Conservation (phyloP, 2,329 filamentous ascomycete species). For the Didymellaceae sp. region DNA sequence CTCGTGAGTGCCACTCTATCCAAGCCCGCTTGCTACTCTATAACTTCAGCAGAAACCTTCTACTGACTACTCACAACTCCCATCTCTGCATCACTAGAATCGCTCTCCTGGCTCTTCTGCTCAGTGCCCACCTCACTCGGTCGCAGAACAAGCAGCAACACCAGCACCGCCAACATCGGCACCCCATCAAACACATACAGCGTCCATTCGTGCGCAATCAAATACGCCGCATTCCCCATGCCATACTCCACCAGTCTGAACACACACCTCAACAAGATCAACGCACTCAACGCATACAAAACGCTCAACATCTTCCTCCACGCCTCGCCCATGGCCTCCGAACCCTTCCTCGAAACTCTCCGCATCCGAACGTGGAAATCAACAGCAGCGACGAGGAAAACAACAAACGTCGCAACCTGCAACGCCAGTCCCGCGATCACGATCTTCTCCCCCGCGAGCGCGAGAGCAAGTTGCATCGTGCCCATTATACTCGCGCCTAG, state of each 20-base stretch:
- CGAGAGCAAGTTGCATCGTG: conserved; percentile 40
- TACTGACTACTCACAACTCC: not conserved
- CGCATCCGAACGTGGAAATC: conserved; percentile 42
- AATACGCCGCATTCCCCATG: conserved; percentile 54
- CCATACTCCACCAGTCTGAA: conserved; percentile 61
- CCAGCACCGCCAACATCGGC: conserved; percentile 54
- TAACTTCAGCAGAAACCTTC: too few relatives aligned
- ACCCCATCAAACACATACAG: conserved; percentile 58
- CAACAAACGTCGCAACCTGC: conserved; percentile 43
- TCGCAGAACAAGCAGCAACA: conserved; percentile 37
- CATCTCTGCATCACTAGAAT: conserved; percentile 2
- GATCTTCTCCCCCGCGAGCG: conserved; percentile 42
- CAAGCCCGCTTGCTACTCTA: too few relatives aligned
- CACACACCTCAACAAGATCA: conserved; percentile 59
- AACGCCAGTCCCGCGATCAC: conserved; percentile 44
- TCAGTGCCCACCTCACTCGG: not conserved
- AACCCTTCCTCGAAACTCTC: not conserved
- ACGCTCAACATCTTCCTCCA: conserved; percentile 43
- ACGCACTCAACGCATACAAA: conserved; percentile 55
- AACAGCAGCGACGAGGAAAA: conserved; percentile 38
- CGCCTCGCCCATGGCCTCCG: not conserved
- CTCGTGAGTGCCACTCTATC: too few relatives aligned
- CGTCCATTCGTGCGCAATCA: conserved; percentile 55
- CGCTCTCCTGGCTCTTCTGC: not conserved
- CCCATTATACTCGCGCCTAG: conserved; percentile 43